These are phyloP conservation scores for Tulasnella sp. DNA, from an alignment of 768 basidiomycete species.

Conservation along the genomic window DNA sequence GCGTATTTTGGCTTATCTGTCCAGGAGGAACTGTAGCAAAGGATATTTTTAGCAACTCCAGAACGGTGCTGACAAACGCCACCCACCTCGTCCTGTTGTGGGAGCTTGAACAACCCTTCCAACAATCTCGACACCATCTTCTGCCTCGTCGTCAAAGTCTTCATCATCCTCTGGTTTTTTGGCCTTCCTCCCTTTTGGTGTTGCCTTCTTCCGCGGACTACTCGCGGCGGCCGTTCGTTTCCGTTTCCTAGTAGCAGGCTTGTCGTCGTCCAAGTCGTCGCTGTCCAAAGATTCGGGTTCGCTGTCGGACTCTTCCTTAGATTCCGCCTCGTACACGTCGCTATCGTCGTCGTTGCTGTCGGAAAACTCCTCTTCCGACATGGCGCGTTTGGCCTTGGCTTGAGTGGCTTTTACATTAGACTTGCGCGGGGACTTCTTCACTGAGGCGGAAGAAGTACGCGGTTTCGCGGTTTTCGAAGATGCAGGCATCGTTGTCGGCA, in stretches of 20 bases:
- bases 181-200: slow-evolving; percentile 34
- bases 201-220: slow-evolving; percentile 31
- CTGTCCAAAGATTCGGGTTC: slow-evolving; percentile 39
- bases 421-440: background rate
- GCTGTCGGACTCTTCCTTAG: slow-evolving; percentile 33
- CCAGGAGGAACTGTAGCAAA: slow-evolving; percentile 66
- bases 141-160: slow-evolving; percentile 44
- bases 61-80: background rate
- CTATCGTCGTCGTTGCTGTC: background rate
- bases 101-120: slow-evolving; percentile 79
- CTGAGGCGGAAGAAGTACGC: background rate
- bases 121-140: slow-evolving; percentile 60
- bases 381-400: background rate
- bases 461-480: background rate
- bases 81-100: slow-evolving; percentile 69
- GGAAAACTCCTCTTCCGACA: background rate
- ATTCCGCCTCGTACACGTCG: slow-evolving; percentile 2
- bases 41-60: slow-evolving; percentile 28
- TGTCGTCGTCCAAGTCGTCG: slow-evolving; percentile 42
- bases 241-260: slow-evolving; percentile 36
- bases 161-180: slow-evolving; percentile 36
- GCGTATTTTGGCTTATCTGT: slow-evolving; percentile 77
- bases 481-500: background rate
- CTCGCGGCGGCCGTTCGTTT: slow-evolving; percentile 35
- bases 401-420: background rate